Evolutionary conservation across 768 basidiomycete genomes (phyloP).

Genomic region (Tylopilus felleus): DNA sequence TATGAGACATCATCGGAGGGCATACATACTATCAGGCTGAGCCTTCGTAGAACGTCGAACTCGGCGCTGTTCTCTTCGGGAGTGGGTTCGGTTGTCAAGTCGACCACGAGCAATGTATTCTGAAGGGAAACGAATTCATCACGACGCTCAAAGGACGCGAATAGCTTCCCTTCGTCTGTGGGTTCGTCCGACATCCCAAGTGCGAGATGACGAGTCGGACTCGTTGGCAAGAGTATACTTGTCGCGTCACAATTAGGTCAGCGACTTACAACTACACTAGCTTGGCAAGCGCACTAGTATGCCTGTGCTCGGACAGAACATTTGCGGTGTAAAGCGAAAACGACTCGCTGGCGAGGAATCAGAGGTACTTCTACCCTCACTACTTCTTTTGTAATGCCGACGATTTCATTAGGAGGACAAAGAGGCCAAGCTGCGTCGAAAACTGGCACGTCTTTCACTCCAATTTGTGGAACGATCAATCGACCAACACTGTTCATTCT

Average conservation of each 20-base stretch:
- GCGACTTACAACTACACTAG: not conserved
- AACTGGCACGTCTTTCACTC: constrained; percentile 46
- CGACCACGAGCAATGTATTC: constrained; percentile 44
- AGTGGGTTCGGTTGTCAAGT: constrained; percentile 43
- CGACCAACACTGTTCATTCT: constrained; percentile 12
- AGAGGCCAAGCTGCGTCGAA: constrained; percentile 44
- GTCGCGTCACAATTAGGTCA: constrained; percentile 20
- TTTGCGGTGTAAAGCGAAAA: constrained; percentile 44
- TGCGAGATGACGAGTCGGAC: not conserved
- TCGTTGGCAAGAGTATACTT: not conserved
- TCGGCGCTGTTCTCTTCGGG: constrained; percentile 45
- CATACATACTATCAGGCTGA: constrained; percentile 49
- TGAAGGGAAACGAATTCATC: constrained; percentile 59
- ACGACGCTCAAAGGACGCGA: constrained; percentile 58
- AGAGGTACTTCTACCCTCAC: constrained; percentile 11
- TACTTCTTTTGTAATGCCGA: not conserved
- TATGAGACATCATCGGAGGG: constrained; percentile 1
- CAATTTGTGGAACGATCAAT: constrained; percentile 5
- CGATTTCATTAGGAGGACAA: constrained; percentile 36
- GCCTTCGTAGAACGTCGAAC: constrained; percentile 37
- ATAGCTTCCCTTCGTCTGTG: constrained; percentile 41
- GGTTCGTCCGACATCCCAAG: constrained; percentile 38
- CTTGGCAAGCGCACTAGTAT: not conserved
- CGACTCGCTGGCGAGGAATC: constrained; percentile 37
- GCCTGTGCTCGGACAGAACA: constrained; percentile 1